Evolutionary conservation across 257 asterid genomes (phyloP).

Genomic region (Solanum paucissectum): DNA sequence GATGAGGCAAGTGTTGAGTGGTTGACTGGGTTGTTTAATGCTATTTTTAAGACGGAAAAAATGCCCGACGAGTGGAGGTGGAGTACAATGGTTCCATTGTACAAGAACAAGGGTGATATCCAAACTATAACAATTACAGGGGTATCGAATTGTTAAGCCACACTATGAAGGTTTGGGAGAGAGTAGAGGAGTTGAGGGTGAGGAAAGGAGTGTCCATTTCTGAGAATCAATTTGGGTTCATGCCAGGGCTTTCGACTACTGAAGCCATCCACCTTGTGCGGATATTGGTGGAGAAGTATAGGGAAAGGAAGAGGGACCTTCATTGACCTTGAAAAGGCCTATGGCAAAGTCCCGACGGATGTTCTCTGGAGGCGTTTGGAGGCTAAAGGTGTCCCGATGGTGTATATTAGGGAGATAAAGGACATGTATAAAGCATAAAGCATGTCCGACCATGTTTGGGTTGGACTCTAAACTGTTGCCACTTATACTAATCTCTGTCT

Average conservation of each 20-base stretch:
- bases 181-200: neutral
- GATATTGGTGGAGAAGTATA: neutral
- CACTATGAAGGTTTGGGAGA: neutral
- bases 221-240: neutral
- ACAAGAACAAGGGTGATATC: neutral
- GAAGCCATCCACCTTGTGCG: neutral
- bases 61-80: neutral
- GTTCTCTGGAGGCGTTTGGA: neutral
- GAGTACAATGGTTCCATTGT: neutral
- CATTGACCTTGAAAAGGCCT: neutral
- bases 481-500: neutral
- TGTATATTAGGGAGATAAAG: neutral
- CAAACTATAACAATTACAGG: neutral
- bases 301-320: neutral
- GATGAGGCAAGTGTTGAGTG: neutral
- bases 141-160: neutral
- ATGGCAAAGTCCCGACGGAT: neutral
- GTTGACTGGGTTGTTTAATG: neutral
- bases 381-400: neutral
- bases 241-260: neutral
- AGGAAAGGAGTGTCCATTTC: neutral
- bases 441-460: neutral
- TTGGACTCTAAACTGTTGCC: neutral
- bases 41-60: neutral
- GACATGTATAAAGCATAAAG: neutral